phyloP scores from a whole-genome alignment of 148 eudicot species.

The Euryodendron excelsum region DNA sequence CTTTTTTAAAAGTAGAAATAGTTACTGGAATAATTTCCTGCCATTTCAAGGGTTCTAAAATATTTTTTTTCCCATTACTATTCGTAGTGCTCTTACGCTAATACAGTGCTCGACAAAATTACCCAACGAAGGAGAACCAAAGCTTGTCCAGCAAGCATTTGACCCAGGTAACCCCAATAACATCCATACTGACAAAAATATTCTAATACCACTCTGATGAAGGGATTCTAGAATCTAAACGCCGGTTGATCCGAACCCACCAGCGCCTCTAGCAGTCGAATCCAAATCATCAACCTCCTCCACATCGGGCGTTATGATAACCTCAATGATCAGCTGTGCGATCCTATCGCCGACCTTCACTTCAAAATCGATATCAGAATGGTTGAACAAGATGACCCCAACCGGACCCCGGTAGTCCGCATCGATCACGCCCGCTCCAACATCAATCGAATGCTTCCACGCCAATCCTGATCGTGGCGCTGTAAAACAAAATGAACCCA shows the following conservation, averaged over 20 bases:
- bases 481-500: conserved; percentile 18
- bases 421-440: conserved; percentile 87
- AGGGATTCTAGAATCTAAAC: no score
- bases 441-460: conserved; percentile 92
- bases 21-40: background rate
- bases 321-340: conserved; percentile 82
- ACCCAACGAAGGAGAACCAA: background rate
- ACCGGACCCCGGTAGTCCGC: conserved; percentile 82
- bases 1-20: background rate
- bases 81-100: background rate
- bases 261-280: conserved; percentile 65
- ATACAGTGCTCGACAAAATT: background rate
- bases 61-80: background rate
- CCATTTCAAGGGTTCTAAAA: background rate
- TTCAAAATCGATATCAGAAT: conserved; percentile 66
- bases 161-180: background rate
- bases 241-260: conserved; percentile 86
- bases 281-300: conserved; percentile 77
- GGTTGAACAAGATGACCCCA: conserved; percentile 77
- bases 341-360: conserved; percentile 76
- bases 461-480: conserved; percentile 92
- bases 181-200: background rate
- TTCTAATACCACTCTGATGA: no score
- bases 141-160: background rate
- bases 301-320: conserved; percentile 75